Evolutionary conservation across 1,284 basidiomycete genomes (phyloP), one percentile per base, ranked within the genome.

Genomic region (Wolfiporia cocos): DNA sequence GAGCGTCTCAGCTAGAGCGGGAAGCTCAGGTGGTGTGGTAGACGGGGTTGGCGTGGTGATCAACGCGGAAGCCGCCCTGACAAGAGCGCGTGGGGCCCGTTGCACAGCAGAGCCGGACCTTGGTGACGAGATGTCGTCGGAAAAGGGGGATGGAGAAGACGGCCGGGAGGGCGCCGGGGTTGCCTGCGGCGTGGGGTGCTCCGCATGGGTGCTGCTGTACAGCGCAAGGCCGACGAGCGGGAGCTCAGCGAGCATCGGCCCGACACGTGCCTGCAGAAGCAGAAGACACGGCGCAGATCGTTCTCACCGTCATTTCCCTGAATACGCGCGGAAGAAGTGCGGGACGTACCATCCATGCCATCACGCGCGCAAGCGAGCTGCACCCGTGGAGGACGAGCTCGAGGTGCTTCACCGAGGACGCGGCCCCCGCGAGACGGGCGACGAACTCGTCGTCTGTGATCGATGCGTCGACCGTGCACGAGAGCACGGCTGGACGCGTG

Each of bases 331-430:
- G 17, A 14, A n/a, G 30, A 17, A 31, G 18, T 3, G 14, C 17
- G 21, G 17, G 9, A 40, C 43, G 37, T 26, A 44, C 43, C 43
- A 44, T 44, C 43, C 43, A 44, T 17, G 32, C 31, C 2, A 19
- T 37, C 23, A 31, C 26, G 12, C 14, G 20, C 4, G 37, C 14
- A 24, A 29, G 14, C 4, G 39, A 35, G 7, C 31, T 38, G 20
- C 24, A 43, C 10, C 36, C 29, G 30, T 43, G 28, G 4, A 39
- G 24, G 15, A 30, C 28, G 6, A 44, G 14, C 23, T 40, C 38
- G 26, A 44, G 43, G 24, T 34, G 23, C 17, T 19, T 18, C 23
- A 40, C 11, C 21, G 29, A 14, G 12, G 17, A 19, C 36, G 35
- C 37, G 15, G 29, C 42, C 3, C 15, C 31, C 23, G 32, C 15